phyloP scores from a whole-genome alignment of 768 basidiomycete genomes.

The Cystofilobasidium capitatum region DNA sequence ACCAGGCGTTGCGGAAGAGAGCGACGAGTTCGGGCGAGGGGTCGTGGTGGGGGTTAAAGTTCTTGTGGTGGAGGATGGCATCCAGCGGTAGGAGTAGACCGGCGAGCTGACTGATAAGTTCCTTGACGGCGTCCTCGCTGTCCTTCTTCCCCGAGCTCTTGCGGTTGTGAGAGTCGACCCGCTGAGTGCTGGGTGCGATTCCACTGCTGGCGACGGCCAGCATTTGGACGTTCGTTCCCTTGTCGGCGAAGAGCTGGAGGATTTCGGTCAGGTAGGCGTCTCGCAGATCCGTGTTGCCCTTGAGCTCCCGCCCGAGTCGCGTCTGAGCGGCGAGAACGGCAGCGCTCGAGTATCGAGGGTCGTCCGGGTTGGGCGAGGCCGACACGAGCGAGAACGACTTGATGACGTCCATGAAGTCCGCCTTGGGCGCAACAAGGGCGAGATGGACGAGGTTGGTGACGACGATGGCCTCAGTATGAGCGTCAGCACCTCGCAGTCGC shows the following conservation, averaged over 20 bases:
- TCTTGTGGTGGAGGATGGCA: conserved; percentile 62
- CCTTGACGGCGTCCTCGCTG: conserved; percentile 25
- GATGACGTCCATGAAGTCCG: conserved; percentile 72
- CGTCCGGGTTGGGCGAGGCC: conserved; percentile 75
- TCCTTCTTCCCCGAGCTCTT: not conserved
- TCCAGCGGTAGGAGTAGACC: conserved; percentile 86
- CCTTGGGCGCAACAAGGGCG: conserved; percentile 65
- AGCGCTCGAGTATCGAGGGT: conserved; percentile 78
- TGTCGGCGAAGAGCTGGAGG: conserved; percentile 75
- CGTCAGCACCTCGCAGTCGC: conserved; percentile 71
- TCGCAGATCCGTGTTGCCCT: conserved; percentile 64
- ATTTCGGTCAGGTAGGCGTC: conserved; percentile 73
- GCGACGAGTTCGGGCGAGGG: conserved; percentile 51
- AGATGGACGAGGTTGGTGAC: conserved; percentile 85
- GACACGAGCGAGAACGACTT: conserved; percentile 74
- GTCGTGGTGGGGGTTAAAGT: conserved; percentile 54
- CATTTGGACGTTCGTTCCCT: conserved; percentile 83
- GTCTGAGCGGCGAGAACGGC: conserved; percentile 91
- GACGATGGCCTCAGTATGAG: conserved; percentile 80
- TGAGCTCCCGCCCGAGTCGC: conserved; percentile 68
- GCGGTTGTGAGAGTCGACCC: conserved; percentile 9
- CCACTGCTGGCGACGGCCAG: conserved; percentile 45
- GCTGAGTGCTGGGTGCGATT: not conserved
- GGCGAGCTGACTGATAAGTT: conserved; percentile 69
- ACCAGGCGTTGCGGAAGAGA: conserved; percentile 89